Evolutionary conservation across 805 yeast species (phyloP).

Genomic region (Pichia californica): DNA sequence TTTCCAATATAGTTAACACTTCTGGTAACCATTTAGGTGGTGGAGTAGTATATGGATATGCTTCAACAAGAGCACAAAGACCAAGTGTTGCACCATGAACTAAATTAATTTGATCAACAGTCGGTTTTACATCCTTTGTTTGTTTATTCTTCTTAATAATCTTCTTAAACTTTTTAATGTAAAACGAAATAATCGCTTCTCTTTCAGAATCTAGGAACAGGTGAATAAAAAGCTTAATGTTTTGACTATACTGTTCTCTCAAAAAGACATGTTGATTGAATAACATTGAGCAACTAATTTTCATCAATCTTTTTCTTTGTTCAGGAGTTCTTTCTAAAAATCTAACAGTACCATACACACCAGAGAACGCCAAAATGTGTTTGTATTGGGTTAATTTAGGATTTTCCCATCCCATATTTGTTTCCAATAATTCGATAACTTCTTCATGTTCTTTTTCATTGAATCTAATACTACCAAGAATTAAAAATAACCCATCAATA

Average conservation of each 20-base stretch:
- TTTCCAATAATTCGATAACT: constrained; percentile 39
- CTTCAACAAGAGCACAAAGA: constrained; percentile 78
- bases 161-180: constrained; percentile 39
- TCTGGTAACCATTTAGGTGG: constrained; percentile 87
- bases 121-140: constrained; percentile 27
- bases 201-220: constrained; percentile 43
- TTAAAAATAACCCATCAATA: constrained; percentile 42
- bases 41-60: constrained; percentile 87
- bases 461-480: constrained; percentile 43
- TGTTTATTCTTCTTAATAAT: constrained; percentile 32
- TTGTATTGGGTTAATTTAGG: constrained; percentile 55
- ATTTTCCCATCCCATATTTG: constrained; percentile 30
- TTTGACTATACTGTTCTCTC: constrained; percentile 62
- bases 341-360: constrained; percentile 65
- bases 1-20: constrained; percentile 62
- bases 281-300: constrained; percentile 45
- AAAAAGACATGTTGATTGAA: constrained; percentile 66
- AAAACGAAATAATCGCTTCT: constrained; percentile 35
- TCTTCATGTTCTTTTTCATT: constrained; percentile 35
- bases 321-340: constrained; percentile 43
- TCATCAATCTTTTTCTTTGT: constrained; percentile 46
- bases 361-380: constrained; percentile 62
- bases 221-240: constrained; percentile 78
- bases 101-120: constrained; percentile 36
- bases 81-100: constrained; percentile 88